Evolutionary conservation across 768 basidiomycete species (phyloP).

Genomic region (Mycena venus): DNA sequence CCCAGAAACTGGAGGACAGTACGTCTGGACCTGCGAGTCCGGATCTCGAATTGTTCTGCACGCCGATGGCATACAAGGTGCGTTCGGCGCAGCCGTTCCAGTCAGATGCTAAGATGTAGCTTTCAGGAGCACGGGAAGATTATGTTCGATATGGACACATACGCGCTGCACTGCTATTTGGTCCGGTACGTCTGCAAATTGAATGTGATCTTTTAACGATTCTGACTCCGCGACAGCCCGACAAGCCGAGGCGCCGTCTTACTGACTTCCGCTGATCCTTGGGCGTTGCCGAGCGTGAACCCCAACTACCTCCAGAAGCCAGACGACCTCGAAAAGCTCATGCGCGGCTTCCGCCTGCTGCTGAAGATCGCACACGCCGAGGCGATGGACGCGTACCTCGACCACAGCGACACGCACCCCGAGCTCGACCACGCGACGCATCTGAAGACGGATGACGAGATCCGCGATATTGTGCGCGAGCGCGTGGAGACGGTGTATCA

Average conservation of each 20-base stretch:
- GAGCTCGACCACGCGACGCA: constrained; percentile 57
- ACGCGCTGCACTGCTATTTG: constrained; percentile 57
- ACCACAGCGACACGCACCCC: constrained; percentile 45
- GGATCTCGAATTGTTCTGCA: constrained; percentile 62
- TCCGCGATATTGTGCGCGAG: constrained; percentile 55
- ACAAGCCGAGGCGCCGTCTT: constrained; percentile 55
- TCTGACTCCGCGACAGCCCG: constrained; percentile 56
- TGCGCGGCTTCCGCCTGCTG: constrained; percentile 55
- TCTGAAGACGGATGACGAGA: constrained; percentile 55
- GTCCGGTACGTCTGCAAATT: constrained; percentile 23
- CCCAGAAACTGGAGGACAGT: constrained; percentile 55
- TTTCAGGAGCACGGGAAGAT: constrained; percentile 52
- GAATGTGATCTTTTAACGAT: not conserved
- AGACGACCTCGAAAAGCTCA: constrained; percentile 58
- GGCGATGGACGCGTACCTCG: constrained; percentile 55
- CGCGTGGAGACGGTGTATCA: constrained; percentile 64
- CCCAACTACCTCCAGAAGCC: constrained; percentile 58
- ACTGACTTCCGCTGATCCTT: constrained; percentile 58
- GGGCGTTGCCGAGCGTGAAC: constrained; percentile 57
- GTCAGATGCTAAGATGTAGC: not conserved
- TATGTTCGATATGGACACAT: constrained; percentile 53
- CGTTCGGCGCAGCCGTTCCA: not conserved
- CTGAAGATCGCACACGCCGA: constrained; percentile 55
- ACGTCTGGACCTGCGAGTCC: constrained; percentile 61
- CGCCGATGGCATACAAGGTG: constrained; percentile 59